A percentile compares a stretch with the other conserved stretches of the same genome.
phyloP scores from a whole-genome alignment of 495 filamentous ascomycete genomes.

The Aspergillus mulundensis region DNA sequence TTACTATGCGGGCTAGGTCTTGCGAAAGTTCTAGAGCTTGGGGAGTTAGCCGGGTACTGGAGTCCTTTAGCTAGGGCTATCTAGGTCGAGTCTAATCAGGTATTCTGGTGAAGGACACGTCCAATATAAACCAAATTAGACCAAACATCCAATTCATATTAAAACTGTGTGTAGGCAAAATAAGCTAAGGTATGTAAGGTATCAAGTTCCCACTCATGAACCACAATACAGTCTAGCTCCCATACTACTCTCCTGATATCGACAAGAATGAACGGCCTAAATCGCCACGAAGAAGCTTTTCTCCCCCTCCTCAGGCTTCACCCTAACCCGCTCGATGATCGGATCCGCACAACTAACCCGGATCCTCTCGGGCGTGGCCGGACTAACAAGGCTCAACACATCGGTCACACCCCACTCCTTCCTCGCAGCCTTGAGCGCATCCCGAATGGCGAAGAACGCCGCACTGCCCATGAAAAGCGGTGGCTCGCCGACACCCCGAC shows the following conservation, averaged over 20 bases:
- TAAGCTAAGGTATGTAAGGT: neutral
- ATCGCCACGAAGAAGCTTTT: slow-evolving; percentile 84
- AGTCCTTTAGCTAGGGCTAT: too few species aligned
- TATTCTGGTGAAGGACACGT: too few species aligned
- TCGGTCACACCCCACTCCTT: slow-evolving; percentile 44
- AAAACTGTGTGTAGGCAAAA: neutral
- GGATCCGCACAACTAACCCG: slow-evolving; percentile 79
- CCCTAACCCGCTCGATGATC: slow-evolving; percentile 72
- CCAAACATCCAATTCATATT: neutral
- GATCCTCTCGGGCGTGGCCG: slow-evolving; percentile 80
- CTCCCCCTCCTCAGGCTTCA: slow-evolving; percentile 76
- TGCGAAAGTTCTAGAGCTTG: too few species aligned
- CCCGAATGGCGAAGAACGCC: slow-evolving; percentile 76
- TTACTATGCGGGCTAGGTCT: too few species aligned
- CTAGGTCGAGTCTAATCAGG: too few species aligned
- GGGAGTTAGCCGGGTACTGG: too few species aligned
- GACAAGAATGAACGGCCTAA: too few species aligned
- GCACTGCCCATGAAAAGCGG: slow-evolving; percentile 93
- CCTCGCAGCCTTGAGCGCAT: slow-evolving; percentile 36
- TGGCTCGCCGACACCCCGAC: slow-evolving; percentile 81
- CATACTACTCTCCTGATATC: too few species aligned
- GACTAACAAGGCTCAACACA: slow-evolving; percentile 43
- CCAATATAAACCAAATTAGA: too few species aligned
- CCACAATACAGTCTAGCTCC: too few species aligned
- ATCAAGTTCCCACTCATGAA: too few species aligned